Percentiles rank a stretch among this genome's conserved stretches.
phyloP scores from a whole-genome alignment of 169 alveolate genomes.

The Cryptosporidium tyzzeri region DNA sequence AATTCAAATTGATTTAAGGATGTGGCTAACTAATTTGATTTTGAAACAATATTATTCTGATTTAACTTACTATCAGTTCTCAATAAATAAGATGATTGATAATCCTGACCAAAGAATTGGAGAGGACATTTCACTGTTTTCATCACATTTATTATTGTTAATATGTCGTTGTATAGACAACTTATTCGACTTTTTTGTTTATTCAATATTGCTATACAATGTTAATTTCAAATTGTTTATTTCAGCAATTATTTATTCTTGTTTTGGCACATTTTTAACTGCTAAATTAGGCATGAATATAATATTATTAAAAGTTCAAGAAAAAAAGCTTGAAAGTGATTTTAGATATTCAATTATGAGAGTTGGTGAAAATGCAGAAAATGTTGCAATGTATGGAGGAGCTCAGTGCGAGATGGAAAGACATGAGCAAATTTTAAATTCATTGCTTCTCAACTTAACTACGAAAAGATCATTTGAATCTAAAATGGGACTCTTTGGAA shows the following conservation, averaged over 20 bases:
- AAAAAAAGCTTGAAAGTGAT: slow-evolving; percentile 67
- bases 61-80: slow-evolving; percentile 46
- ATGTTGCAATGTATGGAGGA: slow-evolving; percentile 78
- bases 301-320: slow-evolving; percentile 41
- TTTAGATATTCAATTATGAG: slow-evolving; percentile 76
- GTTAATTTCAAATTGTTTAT: slow-evolving; percentile 47
- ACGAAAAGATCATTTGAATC: slow-evolving; percentile 37
- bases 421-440: slow-evolving; percentile 14
- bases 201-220: slow-evolving; percentile 26
- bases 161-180: slow-evolving; percentile 60
- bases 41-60: slow-evolving; percentile 63
- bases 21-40: slow-evolving; percentile 73
- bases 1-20: slow-evolving; percentile 67
- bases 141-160: slow-evolving; percentile 42
- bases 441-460: neutral
- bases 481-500: slow-evolving; percentile 59
- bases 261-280: slow-evolving; percentile 52
- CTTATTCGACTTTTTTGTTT: slow-evolving; percentile 71
- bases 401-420: slow-evolving; percentile 33
- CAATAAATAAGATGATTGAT: slow-evolving; percentile 51
- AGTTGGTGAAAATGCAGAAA: slow-evolving; percentile 77
- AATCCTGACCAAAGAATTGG: slow-evolving; percentile 78
- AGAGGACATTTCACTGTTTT: slow-evolving; percentile 55
- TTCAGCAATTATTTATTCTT: slow-evolving; percentile 55
- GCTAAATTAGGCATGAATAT: slow-evolving; percentile 51